These are phyloP conservation scores for Kalaharituber pfeilii DNA, from an alignment of 2,329 filamentous ascomycete species.

Conservation along the genomic window DNA sequence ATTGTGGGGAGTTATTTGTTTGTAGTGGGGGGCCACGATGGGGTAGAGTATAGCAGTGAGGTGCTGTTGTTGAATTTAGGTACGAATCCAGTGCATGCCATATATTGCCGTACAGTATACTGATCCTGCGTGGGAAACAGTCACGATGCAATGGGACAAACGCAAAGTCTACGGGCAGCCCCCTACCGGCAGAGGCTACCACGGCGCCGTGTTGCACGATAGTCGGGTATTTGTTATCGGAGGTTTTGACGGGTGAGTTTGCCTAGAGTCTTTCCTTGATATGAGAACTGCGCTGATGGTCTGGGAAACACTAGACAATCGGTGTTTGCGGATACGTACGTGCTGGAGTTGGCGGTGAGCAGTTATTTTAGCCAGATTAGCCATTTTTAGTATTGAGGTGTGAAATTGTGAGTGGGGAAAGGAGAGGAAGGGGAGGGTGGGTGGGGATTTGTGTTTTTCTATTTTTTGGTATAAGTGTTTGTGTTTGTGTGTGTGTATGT, in stretches of 20 bases:
- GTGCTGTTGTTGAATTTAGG: slow-evolving; percentile 47
- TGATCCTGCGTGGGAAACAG: slow-evolving; percentile 21
- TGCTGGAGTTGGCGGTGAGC: slow-evolving; percentile 51
- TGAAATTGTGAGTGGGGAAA: neutral
- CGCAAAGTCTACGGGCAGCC: slow-evolving; percentile 42
- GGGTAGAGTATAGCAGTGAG: slow-evolving; percentile 51
- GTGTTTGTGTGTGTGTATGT: neutral
- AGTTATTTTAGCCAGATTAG: slow-evolving; percentile 58
- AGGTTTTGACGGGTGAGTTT: slow-evolving; percentile 43
- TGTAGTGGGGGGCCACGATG: slow-evolving; percentile 52
- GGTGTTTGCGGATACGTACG: slow-evolving; percentile 50
- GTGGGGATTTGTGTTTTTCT: neutral
- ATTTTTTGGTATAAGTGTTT: neutral
- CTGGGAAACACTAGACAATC: slow-evolving; percentile 31
- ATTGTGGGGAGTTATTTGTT: slow-evolving; percentile 54
- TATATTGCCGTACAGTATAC: neutral
- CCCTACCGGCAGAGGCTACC: slow-evolving; percentile 48
- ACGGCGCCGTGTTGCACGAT: slow-evolving; percentile 48
- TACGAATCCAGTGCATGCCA: slow-evolving; percentile 5
- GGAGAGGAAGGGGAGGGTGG: neutral
- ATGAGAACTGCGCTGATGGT: slow-evolving; percentile 6
- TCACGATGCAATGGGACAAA: slow-evolving; percentile 58
- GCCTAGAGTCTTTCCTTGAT: neutral
- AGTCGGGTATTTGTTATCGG: slow-evolving; percentile 46
- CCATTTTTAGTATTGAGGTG: slow-evolving; percentile 52